Percentiles rank a stretch among this genome's conserved stretches.
Conservation (phyloP, 371 early-diverging fungal species). For the Mortierella sp. region DNA sequence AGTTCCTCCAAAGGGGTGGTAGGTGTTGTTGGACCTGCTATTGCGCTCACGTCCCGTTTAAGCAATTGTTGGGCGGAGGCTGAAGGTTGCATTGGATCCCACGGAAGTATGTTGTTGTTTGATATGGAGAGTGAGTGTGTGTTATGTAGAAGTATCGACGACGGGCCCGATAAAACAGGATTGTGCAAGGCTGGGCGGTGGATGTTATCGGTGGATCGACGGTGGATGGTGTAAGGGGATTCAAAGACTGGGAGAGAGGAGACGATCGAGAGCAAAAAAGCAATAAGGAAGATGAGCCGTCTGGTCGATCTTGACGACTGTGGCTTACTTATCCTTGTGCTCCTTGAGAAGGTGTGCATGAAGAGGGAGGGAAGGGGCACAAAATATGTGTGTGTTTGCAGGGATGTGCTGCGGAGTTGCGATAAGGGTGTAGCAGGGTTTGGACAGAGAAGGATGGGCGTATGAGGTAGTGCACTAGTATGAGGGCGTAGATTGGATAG, state of each 20-base stretch:
- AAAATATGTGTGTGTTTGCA: neutral
- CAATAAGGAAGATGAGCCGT: neutral
- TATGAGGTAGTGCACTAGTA: too few species aligned
- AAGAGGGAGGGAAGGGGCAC: neutral
- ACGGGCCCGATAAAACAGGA: too few species aligned
- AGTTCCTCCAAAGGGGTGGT: slow-evolving; percentile 4
- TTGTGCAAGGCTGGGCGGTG: neutral
- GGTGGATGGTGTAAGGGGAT: neutral
- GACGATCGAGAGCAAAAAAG: neutral
- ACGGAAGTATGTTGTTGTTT: neutral
- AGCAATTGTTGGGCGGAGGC: neutral
- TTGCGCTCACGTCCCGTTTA: neutral
- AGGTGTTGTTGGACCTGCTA: neutral
- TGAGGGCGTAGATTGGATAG: too few species aligned
- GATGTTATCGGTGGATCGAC: neutral
- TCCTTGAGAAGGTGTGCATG: neutral
- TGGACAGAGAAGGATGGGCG: neutral
- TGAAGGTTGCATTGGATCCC: neutral
- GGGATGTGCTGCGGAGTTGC: neutral
- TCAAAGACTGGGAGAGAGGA: neutral
- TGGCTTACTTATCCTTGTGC: neutral
- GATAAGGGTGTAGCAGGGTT: neutral
- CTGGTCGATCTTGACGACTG: neutral
- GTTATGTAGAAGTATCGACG: neutral
- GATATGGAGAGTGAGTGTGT: too few species aligned